Evolutionary conservation across 2,329 filamentous ascomycete genomes (phyloP), one percentile per base, ranked within the genome.

Genomic region (Colletotrichum cordylinicola): DNA sequence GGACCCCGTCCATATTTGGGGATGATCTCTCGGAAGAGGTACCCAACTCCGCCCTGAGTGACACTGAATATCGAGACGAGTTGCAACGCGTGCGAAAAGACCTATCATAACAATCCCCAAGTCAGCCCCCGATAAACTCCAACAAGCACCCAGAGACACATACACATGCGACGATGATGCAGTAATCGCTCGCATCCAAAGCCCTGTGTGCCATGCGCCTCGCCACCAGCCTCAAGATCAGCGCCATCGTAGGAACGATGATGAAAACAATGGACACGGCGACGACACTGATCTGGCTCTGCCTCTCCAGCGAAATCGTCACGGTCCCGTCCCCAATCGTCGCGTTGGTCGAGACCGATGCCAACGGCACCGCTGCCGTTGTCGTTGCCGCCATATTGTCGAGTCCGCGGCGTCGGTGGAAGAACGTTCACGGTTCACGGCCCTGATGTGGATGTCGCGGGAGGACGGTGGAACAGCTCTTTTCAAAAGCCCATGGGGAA

Each of bases 61-160:
- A 75, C 73, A n/a, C 64, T 68, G 64, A 72, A 64, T 10, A 75
- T 75, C 33, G 73, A 75, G 13, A 75, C 64, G 8, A 71, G 56
- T 6, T 75, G 73, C 18, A 75, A 35, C 21, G 64, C 73, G 27
- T 75, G 66, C 4, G 73, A 75, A 12, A 75, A 75, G 29, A 75
- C 24, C 73, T 75, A 15, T 13, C 15, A 55, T 48, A 10, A 13
- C 7, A 24, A 16, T 16, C 5, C 21, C n/a, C 13, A 24, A 15
- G 29, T 52, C 15, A 64, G 58, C n/a, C 15, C 61, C 13, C 10
- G 33, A 2, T 0, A 35, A 21, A 2, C 9, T 39, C 18, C 33
- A n/a, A 9, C 12, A 8, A 62, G 21, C 27, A 31, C n/a, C 13
- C 16, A 39, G 18, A 21, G 12, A 31, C 8, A 56, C 72, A 5